Conservation (phyloP, 352 stramenopile species). For the Phytophthora hibernalis region DNA sequence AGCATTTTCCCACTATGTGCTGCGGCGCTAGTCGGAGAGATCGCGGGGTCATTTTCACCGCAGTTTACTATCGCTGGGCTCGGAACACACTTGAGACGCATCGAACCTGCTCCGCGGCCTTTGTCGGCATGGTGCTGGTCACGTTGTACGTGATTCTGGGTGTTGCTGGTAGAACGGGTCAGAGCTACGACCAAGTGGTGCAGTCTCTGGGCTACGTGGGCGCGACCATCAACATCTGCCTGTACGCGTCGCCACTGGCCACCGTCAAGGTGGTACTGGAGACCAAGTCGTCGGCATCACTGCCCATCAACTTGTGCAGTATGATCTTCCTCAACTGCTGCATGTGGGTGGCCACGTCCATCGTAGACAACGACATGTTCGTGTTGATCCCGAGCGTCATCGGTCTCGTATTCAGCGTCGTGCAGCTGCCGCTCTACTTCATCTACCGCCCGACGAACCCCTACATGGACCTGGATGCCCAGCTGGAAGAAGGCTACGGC, state of each 20-base stretch:
- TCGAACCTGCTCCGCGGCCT: conserved; percentile 11
- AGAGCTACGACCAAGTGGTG: conserved; percentile 27
- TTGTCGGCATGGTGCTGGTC: conserved; percentile 26
- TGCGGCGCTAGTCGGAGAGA: conserved; percentile 24
- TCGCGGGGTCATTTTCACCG: conserved; percentile 31
- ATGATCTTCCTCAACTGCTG: conserved; percentile 61
- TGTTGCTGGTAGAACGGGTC: conserved; percentile 38
- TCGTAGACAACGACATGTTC: conserved; percentile 52
- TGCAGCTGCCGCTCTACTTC: conserved; percentile 67
- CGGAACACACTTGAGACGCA: conserved; percentile 21
- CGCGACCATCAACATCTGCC: conserved; percentile 50
- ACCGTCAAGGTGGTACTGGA: conserved; percentile 57
- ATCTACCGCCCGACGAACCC: conserved; percentile 40
- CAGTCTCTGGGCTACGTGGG: conserved; percentile 46
- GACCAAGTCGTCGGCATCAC: conserved; percentile 58
- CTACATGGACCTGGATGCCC: conserved; percentile 30
- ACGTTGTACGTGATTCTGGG: conserved; percentile 52
- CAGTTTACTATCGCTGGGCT: conserved; percentile 37
- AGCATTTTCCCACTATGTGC: conserved; percentile 41
- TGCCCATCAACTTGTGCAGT: conserved; percentile 59
- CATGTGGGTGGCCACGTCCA: conserved; percentile 61
- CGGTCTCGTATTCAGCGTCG: conserved; percentile 41
- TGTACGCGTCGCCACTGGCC: conserved; percentile 68
- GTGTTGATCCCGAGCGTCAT: conserved; percentile 58
- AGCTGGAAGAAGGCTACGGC: conserved; percentile 34